These are phyloP conservation scores for Abelmoschus esculentus DNA, from an alignment of 345 rosid genomes.

Conservation along the genomic window DNA sequence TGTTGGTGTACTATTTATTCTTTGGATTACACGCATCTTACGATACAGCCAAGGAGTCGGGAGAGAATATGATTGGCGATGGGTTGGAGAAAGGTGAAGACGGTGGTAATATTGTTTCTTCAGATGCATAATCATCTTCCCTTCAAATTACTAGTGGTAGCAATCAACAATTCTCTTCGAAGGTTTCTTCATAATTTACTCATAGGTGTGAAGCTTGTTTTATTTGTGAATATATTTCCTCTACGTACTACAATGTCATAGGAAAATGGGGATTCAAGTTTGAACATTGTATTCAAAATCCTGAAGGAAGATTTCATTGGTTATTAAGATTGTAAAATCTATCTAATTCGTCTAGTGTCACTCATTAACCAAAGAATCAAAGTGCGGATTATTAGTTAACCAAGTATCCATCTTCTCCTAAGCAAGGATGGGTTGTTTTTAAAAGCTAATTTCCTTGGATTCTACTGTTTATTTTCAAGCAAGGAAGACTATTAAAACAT, in stretches of 20 bases:
- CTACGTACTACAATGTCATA: neutral
- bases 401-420: too few relatives aligned
- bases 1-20: conserved; percentile 57
- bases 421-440: too few relatives aligned
- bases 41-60: conserved; percentile 35
- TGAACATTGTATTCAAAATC: neutral
- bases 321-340: too few relatives aligned
- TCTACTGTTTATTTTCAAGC: too few relatives aligned
- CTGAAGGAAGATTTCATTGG: neutral
- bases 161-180: neutral
- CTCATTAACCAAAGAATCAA: too few relatives aligned
- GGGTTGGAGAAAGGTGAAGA: conserved; percentile 6
- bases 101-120: conserved; percentile 3
- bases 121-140: neutral
- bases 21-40: conserved; percentile 68
- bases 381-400: too few relatives aligned
- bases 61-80: conserved; percentile 9
- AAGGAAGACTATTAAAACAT: too few relatives aligned
- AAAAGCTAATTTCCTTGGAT: too few relatives aligned
- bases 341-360: too few relatives aligned
- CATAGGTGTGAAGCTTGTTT: neutral
- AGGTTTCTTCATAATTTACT: neutral
- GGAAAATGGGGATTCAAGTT: neutral
- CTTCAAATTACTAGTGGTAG: neutral
- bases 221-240: neutral